Base-by-base conservation (phyloP, 225 moss, liverwort and hornwort species). In the Marchantia paleacea region DNA sequence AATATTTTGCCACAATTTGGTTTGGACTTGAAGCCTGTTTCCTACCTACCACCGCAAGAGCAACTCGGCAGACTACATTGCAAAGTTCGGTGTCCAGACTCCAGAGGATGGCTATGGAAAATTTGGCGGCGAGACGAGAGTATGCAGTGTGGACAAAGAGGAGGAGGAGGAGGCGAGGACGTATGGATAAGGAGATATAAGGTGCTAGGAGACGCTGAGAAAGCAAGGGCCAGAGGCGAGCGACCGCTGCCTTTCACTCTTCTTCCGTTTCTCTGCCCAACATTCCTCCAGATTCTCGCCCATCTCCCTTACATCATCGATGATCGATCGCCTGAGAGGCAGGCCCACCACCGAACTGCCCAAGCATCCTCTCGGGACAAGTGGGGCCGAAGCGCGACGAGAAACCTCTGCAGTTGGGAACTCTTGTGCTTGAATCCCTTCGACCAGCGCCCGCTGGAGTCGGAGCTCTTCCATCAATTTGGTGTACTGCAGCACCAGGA, bases 141-240 rank as follows among this genome's bases (percentile, higher is more conserved):
- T n/a, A n/a, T n/a, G n/a, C n/a, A n/a, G n/a, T n/a, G n/a, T n/a
- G 13, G 57, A 57, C 7, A 8, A 60, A 22, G 18, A 16, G 18
- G 15, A 18, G 60, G 16, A 7, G 6, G 18, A 19, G 60, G 60
- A 60, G 48, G 3, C 39, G 39, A 1, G 48, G 8, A 18, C 48
- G 49, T 50, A 10, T 73, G 73, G 73, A 73, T 73, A 73, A 73
- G 53, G 53, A 6, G 53, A 73, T 73, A 73, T 24, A 54, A 7
- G 25, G 52, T 73, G 13, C 13, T 10, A 0, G 73, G 12, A 24
- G 52, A 73, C 0, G 13, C 9, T 73, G n/a, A 12, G 53, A 28
- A 72, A 72, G 52, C 51, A 72, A 53, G 26, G 53, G 73, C 53
- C 22, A 52, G 20, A 15, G 52, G 13, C 54, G 51, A 10, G 48